phyloP scores from a whole-genome alignment of 257 asterid species.

The Thymus quinquecostatus region DNA sequence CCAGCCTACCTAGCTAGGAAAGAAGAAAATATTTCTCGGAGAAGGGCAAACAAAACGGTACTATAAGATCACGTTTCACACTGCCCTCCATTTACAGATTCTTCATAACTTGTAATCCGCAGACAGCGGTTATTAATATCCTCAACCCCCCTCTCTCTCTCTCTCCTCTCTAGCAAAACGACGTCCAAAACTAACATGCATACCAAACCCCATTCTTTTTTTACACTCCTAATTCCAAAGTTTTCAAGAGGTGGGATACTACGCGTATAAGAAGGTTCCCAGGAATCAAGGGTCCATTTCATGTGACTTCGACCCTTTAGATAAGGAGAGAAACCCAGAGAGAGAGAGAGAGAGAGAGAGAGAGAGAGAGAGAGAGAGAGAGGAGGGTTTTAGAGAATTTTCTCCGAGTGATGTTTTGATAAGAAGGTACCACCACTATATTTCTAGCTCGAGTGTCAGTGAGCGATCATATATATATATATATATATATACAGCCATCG shows the following conservation, averaged over 20 bases:
- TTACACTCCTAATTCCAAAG: background rate
- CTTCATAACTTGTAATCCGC: slow-evolving; percentile 34
- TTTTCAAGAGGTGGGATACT: slow-evolving; percentile 14
- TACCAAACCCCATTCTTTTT: slow-evolving; percentile 28
- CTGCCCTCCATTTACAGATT: slow-evolving; percentile 30
- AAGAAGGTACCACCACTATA: too few relatives aligned
- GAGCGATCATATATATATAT: too few relatives aligned
- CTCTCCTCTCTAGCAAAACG: slow-evolving; percentile 17
- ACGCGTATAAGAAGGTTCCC: slow-evolving; percentile 58
- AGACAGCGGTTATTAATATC: slow-evolving; percentile 57
- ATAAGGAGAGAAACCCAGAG: slow-evolving; percentile 31
- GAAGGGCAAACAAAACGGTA: slow-evolving; percentile 13
- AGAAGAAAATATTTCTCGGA: background rate
- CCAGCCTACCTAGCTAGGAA: background rate
- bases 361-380: too few relatives aligned
- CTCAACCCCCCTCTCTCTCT: background rate
- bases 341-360: too few relatives aligned
- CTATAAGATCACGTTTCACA: slow-evolving; percentile 26
- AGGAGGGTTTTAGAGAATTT: too few relatives aligned
- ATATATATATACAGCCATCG: background rate
- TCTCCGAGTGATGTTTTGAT: too few relatives aligned
- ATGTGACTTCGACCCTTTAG: slow-evolving; percentile 49
- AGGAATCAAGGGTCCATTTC: slow-evolving; percentile 69
- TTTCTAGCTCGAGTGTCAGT: too few relatives aligned
- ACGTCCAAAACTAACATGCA: slow-evolving; percentile 35